A percentile compares a stretch with the other conserved stretches of the same genome.
Conservation (phyloP, 345 rosid species). For the sweet orange (Citrus sinensis) region DVS_A1.0 CM039169.1:29618001-29618500, state of each 20-base stretch:
- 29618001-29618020: slow-evolving; percentile 35
- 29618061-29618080: slow-evolving; percentile 49
- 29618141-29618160: not conserved
- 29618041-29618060: slow-evolving; percentile 35
- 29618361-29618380: not conserved
- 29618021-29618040: slow-evolving; percentile 57
- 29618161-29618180: slow-evolving; percentile 22
- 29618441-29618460: slow-evolving; percentile 31
- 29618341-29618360: not conserved
- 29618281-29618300: slow-evolving; percentile 64
- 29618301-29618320: slow-evolving; percentile 22
- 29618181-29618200: slow-evolving; percentile 48
- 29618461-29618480: slow-evolving; percentile 1
- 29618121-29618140: not conserved
- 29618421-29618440: slow-evolving; percentile 33
- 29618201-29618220: slow-evolving; percentile 34
- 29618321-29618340: not conserved
- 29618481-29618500: slow-evolving; percentile 18
- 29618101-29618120: not conserved
- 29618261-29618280: slow-evolving; percentile 53
- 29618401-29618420: slow-evolving; percentile 38
- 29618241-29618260: slow-evolving; percentile 50
- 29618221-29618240: slow-evolving; percentile 37
- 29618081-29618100: slow-evolving; percentile 10
- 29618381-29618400: slow-evolving; percentile 21